Evolutionary conservation across 495 filamentous ascomycete genomes (phyloP).

Genomic region (Aspergillus funiculosus): DNA sequence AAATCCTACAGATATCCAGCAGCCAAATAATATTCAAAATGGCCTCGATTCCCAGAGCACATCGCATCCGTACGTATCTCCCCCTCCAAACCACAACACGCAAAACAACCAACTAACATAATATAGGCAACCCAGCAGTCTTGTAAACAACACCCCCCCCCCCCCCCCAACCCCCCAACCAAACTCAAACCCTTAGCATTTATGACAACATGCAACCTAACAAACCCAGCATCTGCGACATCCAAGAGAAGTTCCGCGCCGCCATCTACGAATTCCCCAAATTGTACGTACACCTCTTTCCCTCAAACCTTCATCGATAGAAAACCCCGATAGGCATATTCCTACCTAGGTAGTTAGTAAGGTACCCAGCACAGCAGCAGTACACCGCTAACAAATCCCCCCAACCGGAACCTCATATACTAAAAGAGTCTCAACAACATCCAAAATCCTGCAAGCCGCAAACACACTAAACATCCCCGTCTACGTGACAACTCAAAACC

Average conservation of each 20-base stretch:
- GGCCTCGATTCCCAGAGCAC: conserved; percentile 27
- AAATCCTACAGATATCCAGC: background rate
- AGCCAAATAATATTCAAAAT: conserved; percentile 26
- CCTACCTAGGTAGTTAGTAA: too few relatives aligned
- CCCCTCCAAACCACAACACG: background rate
- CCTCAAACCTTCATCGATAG: background rate
- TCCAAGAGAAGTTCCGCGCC: conserved; percentile 87
- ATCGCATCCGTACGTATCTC: conserved; percentile 32
- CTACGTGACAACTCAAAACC: conserved; percentile 79
- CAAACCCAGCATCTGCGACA: conserved; percentile 73
- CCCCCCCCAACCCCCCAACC: background rate
- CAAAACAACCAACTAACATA: conserved; percentile 17
- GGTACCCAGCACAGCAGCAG: too few relatives aligned
- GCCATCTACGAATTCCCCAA: conserved; percentile 78
- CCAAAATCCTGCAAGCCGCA: conserved; percentile 42
- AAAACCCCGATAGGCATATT: too few relatives aligned
- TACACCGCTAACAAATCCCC: background rate
- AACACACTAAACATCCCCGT: conserved; percentile 67
- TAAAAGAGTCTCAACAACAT: conserved; percentile 32
- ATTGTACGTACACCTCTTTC: conserved; percentile 50
- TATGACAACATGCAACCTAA: conserved; percentile 9
- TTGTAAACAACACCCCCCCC: conserved; percentile 48
- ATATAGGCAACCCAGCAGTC: conserved; percentile 58
- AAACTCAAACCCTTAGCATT: background rate
- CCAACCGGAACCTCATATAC: background rate